Conservation (phyloP, 306 rosid genomes). For the Prunus padus region DNA sequence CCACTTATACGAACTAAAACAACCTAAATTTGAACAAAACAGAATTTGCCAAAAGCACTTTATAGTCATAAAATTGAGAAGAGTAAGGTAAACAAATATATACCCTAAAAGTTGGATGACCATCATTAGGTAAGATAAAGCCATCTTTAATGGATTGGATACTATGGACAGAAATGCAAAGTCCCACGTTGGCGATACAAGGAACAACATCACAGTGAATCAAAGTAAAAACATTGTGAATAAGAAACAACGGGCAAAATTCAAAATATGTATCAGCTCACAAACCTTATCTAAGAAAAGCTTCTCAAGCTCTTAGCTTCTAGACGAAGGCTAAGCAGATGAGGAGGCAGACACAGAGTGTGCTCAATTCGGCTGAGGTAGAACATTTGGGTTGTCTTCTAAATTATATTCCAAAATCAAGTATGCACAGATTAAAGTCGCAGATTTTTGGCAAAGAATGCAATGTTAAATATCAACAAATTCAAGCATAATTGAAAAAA, state of each 20-base stretch:
- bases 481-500: too few relatives aligned
- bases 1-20: neutral
- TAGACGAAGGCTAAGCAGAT: slow-evolving; percentile 53
- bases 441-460: too few relatives aligned
- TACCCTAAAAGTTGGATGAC: slow-evolving; percentile 79
- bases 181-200: slow-evolving; percentile 68
- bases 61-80: too few relatives aligned
- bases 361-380: slow-evolving; percentile 78
- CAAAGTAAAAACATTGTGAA: neutral
- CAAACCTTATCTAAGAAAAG: slow-evolving; percentile 77
- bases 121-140: slow-evolving; percentile 65
- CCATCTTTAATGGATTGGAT: slow-evolving; percentile 68
- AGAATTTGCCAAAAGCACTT: neutral
- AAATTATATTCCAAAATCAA: neutral
- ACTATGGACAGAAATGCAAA: slow-evolving; percentile 74
- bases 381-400: slow-evolving; percentile 50
- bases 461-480: too few relatives aligned
- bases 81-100: neutral
- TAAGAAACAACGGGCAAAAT: neutral
- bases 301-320: slow-evolving; percentile 70
- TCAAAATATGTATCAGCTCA: neutral
- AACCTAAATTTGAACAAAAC: neutral
- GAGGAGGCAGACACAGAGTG: slow-evolving; percentile 63
- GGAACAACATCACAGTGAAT: slow-evolving; percentile 11
- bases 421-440: neutral